Evolutionary conservation across 2,329 filamentous ascomycete species (phyloP).

Genomic region (Penicillium sp.): DNA sequence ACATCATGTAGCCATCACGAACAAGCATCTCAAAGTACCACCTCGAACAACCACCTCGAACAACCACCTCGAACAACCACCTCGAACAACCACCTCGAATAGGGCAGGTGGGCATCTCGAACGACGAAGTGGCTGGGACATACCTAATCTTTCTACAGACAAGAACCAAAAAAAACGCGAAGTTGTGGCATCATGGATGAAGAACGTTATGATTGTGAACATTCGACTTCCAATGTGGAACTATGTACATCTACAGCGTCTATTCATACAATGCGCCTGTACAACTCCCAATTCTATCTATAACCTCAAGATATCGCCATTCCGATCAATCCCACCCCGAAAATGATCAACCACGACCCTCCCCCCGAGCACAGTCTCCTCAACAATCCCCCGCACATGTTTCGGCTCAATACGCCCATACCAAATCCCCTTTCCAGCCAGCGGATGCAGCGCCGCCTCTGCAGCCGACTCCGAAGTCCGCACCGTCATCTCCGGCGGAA

Average conservation of each 20-base stretch:
- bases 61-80: no score
- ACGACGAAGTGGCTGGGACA: no score
- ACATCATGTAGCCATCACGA: no score
- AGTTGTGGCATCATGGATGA: no score
- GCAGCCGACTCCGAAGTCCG: slow-evolving; percentile 3
- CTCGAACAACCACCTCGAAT: no score
- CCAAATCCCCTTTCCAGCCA: slow-evolving; percentile 66
- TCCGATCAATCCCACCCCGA: slow-evolving; percentile 79
- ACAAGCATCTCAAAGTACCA: no score
- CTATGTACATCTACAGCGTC: neutral
- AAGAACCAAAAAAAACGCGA: no score
- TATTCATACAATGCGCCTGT: slow-evolving; percentile 2
- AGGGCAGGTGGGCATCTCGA: no score
- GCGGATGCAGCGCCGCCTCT: slow-evolving; percentile 28
- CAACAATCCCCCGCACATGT: slow-evolving; percentile 86
- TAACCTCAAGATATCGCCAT: slow-evolving; percentile 68
- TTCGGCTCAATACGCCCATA: slow-evolving; percentile 78
- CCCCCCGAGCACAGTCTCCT: slow-evolving; percentile 82
- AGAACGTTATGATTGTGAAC: no score
- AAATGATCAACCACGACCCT: slow-evolving; percentile 83
- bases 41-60: no score
- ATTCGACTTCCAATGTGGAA: no score
- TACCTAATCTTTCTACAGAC: no score
- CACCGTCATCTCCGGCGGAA: slow-evolving; percentile 37
- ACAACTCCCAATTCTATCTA: slow-evolving; percentile 15